Evolutionary conservation across 177 flowering plant genomes (phyloP), one percentile per base, ranked within the genome.

Genomic region (Vitis hybrid): DNA sequence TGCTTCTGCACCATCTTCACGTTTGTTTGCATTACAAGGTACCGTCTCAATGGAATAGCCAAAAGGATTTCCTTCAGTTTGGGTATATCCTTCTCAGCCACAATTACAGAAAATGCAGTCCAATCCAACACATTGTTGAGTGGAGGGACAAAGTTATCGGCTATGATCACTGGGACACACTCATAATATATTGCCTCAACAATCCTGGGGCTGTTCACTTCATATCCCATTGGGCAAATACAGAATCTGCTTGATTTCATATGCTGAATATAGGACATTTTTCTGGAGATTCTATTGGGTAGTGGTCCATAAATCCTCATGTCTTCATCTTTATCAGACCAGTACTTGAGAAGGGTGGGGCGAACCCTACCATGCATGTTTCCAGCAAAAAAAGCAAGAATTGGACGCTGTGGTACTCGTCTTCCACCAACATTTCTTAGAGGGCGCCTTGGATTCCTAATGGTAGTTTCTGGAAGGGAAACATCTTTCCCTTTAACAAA

Each of bases 181-280:
- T 94, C 98, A 61, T 91, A 87, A 76, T 87, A 92, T 74, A 94
- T 87, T 21, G 97, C 92, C 78, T 94, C 98, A 0, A 91, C 90
- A 19, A 94, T 94, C 77, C 97, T 81, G 2, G 98, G 98, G 76
- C 98, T 94, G 80, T 94, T 94, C 3, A 94, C 98, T 76, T 94
- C 98, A 59, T 75, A 90, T 1, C 98, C 98, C 97, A 87, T 92
- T 2, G 97, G 98, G 66, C 98, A 94, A n/a, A 92, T 67, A 72
- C 98, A 94, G 60, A 76, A 94, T 76, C 75, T 94, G 81, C 98
- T 94, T 3, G 91, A 87, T 81, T 89, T 94, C 98, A 94, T 94
- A 83, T 92, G 94, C 64, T 87, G 81, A 32, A 81, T 72, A 68
- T 92, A 94, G 9, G 89, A 72, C 91, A 89, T 89, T 54, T 80